A percentile compares a stretch with the other conserved stretches of the same genome.
phyloP scores from a whole-genome alignment of 306 rosid genomes.

The Prunus campanulata region DNA sequence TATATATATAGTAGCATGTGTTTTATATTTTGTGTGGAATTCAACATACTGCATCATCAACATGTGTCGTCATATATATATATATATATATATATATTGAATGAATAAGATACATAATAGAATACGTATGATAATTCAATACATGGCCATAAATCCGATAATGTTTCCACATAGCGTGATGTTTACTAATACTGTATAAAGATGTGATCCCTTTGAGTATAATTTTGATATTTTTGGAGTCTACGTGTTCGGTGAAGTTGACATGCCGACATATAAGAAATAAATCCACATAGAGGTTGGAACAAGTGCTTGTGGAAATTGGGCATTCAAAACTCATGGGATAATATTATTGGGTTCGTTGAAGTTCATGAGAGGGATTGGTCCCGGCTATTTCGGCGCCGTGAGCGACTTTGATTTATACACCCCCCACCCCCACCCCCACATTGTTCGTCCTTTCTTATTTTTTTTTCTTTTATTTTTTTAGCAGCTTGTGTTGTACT shows the following conservation, averaged over 20 bases:
- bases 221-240: neutral
- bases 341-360: neutral
- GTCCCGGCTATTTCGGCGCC: conserved; percentile 42
- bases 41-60: too few species aligned
- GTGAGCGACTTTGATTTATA: conserved; percentile 24
- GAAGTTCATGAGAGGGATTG: neutral
- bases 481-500: neutral
- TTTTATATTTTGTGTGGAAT: too few species aligned
- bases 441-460: neutral
- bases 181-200: too few species aligned
- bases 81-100: too few species aligned
- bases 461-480: neutral
- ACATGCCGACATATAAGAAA: conserved; percentile 16
- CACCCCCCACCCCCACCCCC: neutral
- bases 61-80: too few species aligned
- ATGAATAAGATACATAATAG: too few species aligned
- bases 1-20: too few species aligned
- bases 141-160: too few species aligned
- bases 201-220: too few species aligned
- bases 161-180: too few species aligned
- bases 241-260: conserved; percentile 2
- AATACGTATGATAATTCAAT: too few species aligned
- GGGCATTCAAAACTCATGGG: conserved; percentile 23
- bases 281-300: neutral
- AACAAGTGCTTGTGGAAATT: neutral